These are phyloP conservation scores for Lactifluus piperatus DNA, from an alignment of 768 basidiomycete genomes.

Conservation along the genomic window DNA sequence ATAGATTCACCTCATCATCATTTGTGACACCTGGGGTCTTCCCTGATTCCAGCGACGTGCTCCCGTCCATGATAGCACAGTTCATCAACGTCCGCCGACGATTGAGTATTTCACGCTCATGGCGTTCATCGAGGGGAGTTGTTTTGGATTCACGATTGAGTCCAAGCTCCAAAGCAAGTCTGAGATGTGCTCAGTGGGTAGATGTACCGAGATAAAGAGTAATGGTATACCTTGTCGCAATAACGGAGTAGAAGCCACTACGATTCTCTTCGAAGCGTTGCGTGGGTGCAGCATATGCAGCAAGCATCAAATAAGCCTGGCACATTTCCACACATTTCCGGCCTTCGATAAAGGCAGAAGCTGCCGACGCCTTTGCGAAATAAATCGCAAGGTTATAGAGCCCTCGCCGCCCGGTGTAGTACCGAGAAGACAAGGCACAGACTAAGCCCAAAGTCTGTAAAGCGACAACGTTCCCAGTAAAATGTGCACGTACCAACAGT, in stretches of 20 bases:
- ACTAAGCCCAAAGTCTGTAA: constrained; percentile 31
- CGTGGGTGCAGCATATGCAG: constrained; percentile 52
- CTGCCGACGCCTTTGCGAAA: constrained; percentile 54
- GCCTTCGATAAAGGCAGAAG: constrained; percentile 49
- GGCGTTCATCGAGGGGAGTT: constrained; percentile 38
- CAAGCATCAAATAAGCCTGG: constrained; percentile 66
- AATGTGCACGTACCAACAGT: constrained; percentile 41
- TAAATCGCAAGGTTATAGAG: constrained; percentile 51
- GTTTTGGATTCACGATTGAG: constrained; percentile 44
- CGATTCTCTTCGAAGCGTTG: constrained; percentile 63
- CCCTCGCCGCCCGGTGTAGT: constrained; percentile 46
- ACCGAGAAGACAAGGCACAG: constrained; percentile 61
- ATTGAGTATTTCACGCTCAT: constrained; percentile 59
- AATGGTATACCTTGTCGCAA: constrained; percentile 48
- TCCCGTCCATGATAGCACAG: constrained; percentile 68
- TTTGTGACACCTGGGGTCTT: constrained; percentile 58
- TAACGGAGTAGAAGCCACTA: constrained; percentile 64
- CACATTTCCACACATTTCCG: constrained; percentile 66
- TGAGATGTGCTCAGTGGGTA: constrained; percentile 21
- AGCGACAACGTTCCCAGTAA: background rate
- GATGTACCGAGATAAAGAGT: background rate
- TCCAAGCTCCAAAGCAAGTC: constrained; percentile 66
- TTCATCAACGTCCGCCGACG: constrained; percentile 68
- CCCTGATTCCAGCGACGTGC: constrained; percentile 66
- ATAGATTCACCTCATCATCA: constrained; percentile 47